phyloP scores from a whole-genome alignment of 139 green algal genomes.

The Parachlorella kessleri region DNA sequence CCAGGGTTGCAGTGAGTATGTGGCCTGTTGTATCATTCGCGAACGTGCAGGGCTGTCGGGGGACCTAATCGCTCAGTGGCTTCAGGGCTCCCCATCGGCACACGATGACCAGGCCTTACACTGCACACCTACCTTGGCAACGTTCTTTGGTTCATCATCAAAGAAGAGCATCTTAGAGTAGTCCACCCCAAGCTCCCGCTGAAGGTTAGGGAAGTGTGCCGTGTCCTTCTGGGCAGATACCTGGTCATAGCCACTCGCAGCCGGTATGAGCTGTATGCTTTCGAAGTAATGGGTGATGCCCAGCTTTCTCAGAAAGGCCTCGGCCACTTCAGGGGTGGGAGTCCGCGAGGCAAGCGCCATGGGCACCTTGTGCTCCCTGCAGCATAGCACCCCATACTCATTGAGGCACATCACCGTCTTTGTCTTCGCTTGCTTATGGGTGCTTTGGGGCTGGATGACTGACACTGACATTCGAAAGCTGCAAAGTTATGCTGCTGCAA shows the following conservation, averaged over 20 bases:
- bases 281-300: slow-evolving; percentile 9
- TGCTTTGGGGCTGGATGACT: background rate
- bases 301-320: slow-evolving; percentile 38
- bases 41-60: no score
- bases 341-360: slow-evolving; percentile 38
- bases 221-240: slow-evolving; percentile 36
- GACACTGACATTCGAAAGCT: background rate
- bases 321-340: slow-evolving; percentile 32
- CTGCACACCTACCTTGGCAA: slow-evolving; percentile 33
- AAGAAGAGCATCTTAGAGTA: slow-evolving; percentile 48
- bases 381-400: no score
- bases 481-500: background rate
- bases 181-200: slow-evolving; percentile 22
- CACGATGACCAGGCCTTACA: no score
- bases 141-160: slow-evolving; percentile 44
- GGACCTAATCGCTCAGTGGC: no score
- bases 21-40: no score
- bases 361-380: background rate
- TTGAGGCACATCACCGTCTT: no score
- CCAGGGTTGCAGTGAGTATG: no score
- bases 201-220: slow-evolving; percentile 35
- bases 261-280: slow-evolving; percentile 43
- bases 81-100: no score
- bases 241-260: slow-evolving; percentile 26
- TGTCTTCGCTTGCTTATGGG: no score